These are phyloP conservation scores for Ogataea paraovalis DNA, from an alignment of 805 yeast species.

Conservation along the genomic window DNA sequence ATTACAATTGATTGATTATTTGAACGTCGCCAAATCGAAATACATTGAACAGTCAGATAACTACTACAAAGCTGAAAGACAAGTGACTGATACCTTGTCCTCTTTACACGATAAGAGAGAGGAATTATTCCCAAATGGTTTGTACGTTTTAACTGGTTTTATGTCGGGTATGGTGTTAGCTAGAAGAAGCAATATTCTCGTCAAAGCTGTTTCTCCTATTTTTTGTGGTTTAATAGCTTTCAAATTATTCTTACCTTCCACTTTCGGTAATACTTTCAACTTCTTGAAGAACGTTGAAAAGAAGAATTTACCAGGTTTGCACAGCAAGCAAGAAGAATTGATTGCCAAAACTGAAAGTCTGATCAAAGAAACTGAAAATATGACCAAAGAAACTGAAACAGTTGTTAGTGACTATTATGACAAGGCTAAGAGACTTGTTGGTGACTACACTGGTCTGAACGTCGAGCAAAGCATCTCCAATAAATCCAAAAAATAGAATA, in stretches of 20 bases:
- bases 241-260: constrained; percentile 65
- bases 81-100: constrained; percentile 59
- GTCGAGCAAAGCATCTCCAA: constrained; percentile 59
- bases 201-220: constrained; percentile 55
- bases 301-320: constrained; percentile 56
- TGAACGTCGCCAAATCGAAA: constrained; percentile 33
- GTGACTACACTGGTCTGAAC: constrained; percentile 63
- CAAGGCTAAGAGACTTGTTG: constrained; percentile 41
- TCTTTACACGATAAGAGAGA: constrained; percentile 62
- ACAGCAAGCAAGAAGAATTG: constrained; percentile 54
- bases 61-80: constrained; percentile 57
- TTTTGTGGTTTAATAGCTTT: constrained; percentile 62
- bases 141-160: constrained; percentile 65
- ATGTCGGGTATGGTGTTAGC: constrained; percentile 71
- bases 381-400: constrained; percentile 37
- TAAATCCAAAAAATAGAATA: constrained; percentile 27
- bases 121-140: constrained; percentile 64
- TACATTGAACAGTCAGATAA: constrained; percentile 45
- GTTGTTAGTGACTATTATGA: constrained; percentile 29
- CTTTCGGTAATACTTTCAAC: constrained; percentile 56
- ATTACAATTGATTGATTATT: constrained; percentile 33
- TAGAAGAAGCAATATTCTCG: constrained; percentile 56
- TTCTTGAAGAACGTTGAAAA: constrained; percentile 61
- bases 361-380: constrained; percentile 39
- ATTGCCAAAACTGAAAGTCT: constrained; percentile 43